Conservation (phyloP, 2,329 filamentous ascomycete species). For the Fusarium penzigii region DNA sequence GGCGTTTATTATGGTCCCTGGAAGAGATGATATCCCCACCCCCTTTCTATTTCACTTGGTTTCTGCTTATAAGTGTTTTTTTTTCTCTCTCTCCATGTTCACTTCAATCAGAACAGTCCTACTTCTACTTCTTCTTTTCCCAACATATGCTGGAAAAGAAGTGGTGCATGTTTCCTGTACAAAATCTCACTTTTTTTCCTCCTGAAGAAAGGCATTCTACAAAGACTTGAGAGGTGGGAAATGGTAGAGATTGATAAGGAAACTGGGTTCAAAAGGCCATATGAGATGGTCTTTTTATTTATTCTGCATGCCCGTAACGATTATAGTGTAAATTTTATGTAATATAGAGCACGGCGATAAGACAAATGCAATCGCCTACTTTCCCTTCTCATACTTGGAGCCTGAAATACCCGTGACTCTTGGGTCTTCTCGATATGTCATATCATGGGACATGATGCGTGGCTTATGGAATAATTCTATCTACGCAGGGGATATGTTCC, state of each 20-base stretch:
- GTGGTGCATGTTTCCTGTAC: not conserved
- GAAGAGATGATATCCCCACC: conserved; percentile 33
- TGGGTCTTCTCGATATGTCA: not conserved
- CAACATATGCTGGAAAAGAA: conserved; percentile 11
- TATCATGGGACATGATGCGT: conserved; percentile 6
- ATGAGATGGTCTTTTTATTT: not conserved
- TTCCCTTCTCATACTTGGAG: conserved; percentile 3
- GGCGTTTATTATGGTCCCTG: conserved; percentile 27
- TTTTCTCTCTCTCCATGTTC: not conserved
- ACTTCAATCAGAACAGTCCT: too few species aligned
- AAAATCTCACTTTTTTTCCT: too few species aligned
- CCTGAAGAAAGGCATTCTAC: conserved; percentile 9
- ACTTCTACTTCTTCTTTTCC: too few species aligned
- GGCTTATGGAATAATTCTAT: not conserved
- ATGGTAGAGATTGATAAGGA: conserved; percentile 3
- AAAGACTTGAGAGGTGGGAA: not conserved
- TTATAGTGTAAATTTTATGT: conserved; percentile 20
- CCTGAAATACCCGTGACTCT: not conserved
- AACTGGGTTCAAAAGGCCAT: conserved; percentile 11
- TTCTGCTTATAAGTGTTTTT: not conserved
- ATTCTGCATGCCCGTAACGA: too few species aligned
- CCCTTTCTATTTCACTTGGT: conserved; percentile 12
- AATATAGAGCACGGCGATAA: conserved; percentile 24
- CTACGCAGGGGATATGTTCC: not conserved
- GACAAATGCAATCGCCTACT: not conserved